Evolutionary conservation across 345 rosid genomes (phyloP).

Genomic region (Sonneratia caseolaris): DNA sequence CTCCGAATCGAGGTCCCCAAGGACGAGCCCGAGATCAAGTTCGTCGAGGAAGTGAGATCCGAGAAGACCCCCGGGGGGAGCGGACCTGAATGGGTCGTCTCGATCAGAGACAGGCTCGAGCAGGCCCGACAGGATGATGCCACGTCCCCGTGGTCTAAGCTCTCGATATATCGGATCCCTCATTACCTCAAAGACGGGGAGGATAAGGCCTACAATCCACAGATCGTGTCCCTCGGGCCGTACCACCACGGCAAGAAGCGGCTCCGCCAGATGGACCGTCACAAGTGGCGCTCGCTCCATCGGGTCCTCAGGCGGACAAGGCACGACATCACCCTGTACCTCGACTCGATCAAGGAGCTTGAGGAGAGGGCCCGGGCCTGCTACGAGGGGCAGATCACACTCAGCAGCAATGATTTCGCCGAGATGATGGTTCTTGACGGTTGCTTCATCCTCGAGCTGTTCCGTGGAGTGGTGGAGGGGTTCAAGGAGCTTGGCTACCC

Average conservation of each 20-base stretch:
- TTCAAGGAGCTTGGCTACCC: constrained; percentile 57
- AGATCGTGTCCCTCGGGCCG: constrained; percentile 70
- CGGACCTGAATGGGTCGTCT: constrained; percentile 56
- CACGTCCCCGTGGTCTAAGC: constrained; percentile 47
- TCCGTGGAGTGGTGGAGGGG: constrained; percentile 66
- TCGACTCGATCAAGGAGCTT: constrained; percentile 50
- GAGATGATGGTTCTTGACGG: constrained; percentile 90
- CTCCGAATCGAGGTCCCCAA: constrained; percentile 16
- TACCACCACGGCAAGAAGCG: constrained; percentile 69
- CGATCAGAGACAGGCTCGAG: constrained; percentile 50
- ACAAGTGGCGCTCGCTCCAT: constrained; percentile 74
- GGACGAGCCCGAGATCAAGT: constrained; percentile 10
- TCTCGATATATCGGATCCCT: constrained; percentile 46
- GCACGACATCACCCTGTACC: constrained; percentile 42
- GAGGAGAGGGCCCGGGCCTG: constrained; percentile 64
- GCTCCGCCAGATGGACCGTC: constrained; percentile 62
- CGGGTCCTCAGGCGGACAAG: constrained; percentile 48
- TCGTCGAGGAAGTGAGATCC: constrained; percentile 15
- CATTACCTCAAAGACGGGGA: constrained; percentile 58
- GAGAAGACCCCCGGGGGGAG: constrained; percentile 8
- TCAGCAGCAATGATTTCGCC: constrained; percentile 60
- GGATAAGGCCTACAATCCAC: constrained; percentile 68
- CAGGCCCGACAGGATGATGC: constrained; percentile 57
- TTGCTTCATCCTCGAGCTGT: constrained; percentile 70
- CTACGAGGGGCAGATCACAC: constrained; percentile 46